Base-by-base conservation (phyloP, 1,284 basidiomycete genomes). In the Naganishia liquefaciens region DNA sequence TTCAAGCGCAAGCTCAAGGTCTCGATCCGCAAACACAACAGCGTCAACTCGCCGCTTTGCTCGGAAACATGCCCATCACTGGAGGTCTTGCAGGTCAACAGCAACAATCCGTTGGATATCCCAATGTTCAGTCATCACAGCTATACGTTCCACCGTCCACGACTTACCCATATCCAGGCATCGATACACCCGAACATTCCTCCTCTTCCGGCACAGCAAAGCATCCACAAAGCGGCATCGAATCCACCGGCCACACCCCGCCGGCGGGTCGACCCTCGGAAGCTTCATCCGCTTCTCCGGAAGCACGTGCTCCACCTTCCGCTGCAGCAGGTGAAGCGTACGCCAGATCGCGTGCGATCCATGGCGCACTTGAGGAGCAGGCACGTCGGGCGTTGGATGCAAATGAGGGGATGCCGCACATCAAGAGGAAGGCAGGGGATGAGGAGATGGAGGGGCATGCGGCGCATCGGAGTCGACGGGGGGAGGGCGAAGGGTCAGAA, bases 141-240 rank as follows among this genome's bases (percentile, higher is more conserved):
- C 37, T 28, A 10, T 30, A 28, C 19, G 37, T 27, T 30, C 11
- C 19, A 13, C 17, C 27, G 30, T 15, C 43, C 6, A 50, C 28
- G 19, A n/a, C 19, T 4, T 65, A 60, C 43, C 64, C 64, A 2
- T 52, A 65, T 25, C 64, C 64, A 4, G 64, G 64, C 2, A 46
- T 65, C 47, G 55, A 65, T n/a, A 65, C 64, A 3, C 64, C 64
- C 13, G 64, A 65, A 54, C 55, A 58, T 27, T 65, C 64, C 10
- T 49, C 40, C 37, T 33, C 50, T 15, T 30, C 55, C 27, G 30
- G 37, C 25, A 49, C 47, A 7, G 10, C 13, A 28, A 39, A 53
- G 27, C 30, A 33, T 37, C 21, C 17, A 28, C n/a, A 11, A 27
- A 43, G 57, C 30, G 25, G 46, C 39, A 50, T 11, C 2, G 50